Evolutionary conservation across 139 green algal species (phyloP).

Genomic region (Coelastrella sp.): DNA sequence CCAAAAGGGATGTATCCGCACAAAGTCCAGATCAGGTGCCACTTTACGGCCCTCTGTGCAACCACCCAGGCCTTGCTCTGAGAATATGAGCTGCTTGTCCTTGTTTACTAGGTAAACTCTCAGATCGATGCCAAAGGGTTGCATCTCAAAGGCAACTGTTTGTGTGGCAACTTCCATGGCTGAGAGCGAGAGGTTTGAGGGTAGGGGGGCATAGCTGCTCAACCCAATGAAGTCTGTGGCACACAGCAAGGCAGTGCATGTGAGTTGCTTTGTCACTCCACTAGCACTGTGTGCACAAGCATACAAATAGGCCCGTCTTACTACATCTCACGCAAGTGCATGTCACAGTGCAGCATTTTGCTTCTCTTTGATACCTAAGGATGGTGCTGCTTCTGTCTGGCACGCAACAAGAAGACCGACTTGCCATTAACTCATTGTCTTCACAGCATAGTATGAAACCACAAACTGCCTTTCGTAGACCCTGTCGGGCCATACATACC

Average conservation of each 20-base stretch:
- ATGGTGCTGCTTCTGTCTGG: too few species aligned
- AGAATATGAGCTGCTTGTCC: conserved; percentile 27
- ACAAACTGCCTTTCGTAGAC: too few species aligned
- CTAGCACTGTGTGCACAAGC: too few species aligned
- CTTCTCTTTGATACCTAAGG: too few species aligned
- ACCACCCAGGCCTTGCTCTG: conserved; percentile 14
- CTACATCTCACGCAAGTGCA: too few species aligned
- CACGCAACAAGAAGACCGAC: too few species aligned
- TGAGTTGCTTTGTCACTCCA: too few species aligned
- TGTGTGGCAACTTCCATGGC: conserved; percentile 16
- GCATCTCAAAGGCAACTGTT: conserved; percentile 31
- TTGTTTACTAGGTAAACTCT: not conserved
- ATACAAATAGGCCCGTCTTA: too few species aligned
- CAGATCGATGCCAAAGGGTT: conserved; percentile 31
- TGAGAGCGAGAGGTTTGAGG: not conserved
- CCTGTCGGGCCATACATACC: not conserved
- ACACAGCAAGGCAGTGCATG: not conserved
- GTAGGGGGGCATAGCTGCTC: conserved; percentile 16
- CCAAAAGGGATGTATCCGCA: not conserved
- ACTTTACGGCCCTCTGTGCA: conserved; percentile 4
- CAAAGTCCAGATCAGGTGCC: not conserved
- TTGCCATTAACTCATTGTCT: too few species aligned
- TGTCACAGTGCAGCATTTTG: too few species aligned
- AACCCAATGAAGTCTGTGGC: conserved; percentile 30
- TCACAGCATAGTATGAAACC: too few species aligned